Conservation (phyloP, 306 rosid genomes). For the Nissolia schottii region DNA sequence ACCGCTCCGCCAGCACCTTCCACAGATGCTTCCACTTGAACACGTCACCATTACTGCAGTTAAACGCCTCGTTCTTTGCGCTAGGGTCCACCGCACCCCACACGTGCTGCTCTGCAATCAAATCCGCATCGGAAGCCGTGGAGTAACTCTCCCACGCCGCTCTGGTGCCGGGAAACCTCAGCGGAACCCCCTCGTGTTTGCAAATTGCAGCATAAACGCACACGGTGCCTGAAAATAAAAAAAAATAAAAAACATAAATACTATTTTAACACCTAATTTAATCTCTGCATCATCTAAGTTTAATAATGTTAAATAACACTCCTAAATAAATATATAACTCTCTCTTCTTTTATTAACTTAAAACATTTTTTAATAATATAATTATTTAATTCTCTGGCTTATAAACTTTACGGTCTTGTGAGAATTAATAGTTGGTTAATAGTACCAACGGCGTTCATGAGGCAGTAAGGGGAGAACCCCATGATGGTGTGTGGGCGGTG, state of each 20-base stretch:
- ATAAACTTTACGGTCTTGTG: too few species aligned
- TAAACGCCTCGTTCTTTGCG: constrained; percentile 62
- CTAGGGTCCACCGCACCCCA: constrained; percentile 76
- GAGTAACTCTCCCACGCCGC: constrained; percentile 49
- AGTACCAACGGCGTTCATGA: constrained; percentile 55
- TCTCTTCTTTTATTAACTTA: too few species aligned
- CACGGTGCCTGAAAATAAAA: too few species aligned
- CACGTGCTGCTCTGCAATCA: constrained; percentile 74
- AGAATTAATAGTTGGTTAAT: too few species aligned
- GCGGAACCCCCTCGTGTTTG: constrained; percentile 54
- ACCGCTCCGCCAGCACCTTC: constrained; percentile 67
- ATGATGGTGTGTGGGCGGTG: constrained; percentile 49
- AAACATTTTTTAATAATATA: too few species aligned
- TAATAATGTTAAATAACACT: too few species aligned
- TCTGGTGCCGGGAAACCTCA: constrained; percentile 54
- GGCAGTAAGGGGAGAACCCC: constrained; percentile 66
- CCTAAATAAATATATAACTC: too few species aligned
- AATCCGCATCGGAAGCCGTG: constrained; percentile 60
- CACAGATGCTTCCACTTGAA: constrained; percentile 68
- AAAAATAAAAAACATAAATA: too few species aligned
- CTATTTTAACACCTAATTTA: too few species aligned
- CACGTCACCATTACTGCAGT: constrained; percentile 56
- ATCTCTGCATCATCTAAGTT: too few species aligned
- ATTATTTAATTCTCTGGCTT: too few species aligned
- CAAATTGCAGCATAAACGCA: constrained; percentile 68